phyloP scores from a whole-genome alignment of 2,329 filamentous ascomycete species.

The Talaromyces sp. region DNA sequence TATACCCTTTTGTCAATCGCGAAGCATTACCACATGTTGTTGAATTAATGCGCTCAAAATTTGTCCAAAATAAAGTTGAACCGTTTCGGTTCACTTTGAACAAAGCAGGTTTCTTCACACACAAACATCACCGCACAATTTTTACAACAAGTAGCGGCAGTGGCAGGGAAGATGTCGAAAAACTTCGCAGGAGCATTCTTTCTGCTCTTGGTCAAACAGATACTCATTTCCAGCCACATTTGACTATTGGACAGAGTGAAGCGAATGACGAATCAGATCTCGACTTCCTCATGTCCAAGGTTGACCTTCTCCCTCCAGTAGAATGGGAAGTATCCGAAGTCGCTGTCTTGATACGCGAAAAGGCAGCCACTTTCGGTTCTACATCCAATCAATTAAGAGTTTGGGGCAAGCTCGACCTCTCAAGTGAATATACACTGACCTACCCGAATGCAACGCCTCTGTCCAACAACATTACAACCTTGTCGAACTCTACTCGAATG shows the following conservation, averaged over 20 bases:
- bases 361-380: not conserved
- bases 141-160: constrained; percentile 33
- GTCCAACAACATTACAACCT: not conserved
- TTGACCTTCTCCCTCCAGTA: not conserved
- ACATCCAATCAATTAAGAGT: not conserved
- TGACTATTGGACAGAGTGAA: constrained; percentile 61
- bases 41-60: not conserved
- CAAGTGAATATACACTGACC: not conserved
- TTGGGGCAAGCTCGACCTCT: not conserved
- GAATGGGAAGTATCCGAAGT: not conserved
- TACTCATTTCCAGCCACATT: constrained; percentile 47
- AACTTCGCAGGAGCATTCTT: constrained; percentile 27
- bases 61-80: constrained; percentile 15
- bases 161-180: not conserved
- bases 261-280: constrained; percentile 44
- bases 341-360: not conserved
- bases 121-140: constrained; percentile 52
- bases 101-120: constrained; percentile 48
- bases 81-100: constrained; percentile 30
- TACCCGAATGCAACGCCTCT: not conserved
- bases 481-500: no score
- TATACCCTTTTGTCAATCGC: constrained; percentile 62
- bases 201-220: constrained; percentile 33
- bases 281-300: constrained; percentile 18
- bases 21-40: constrained; percentile 47